phyloP scores from a whole-genome alignment of 495 filamentous ascomycete species.

The Talaromyces ruber region DNA sequence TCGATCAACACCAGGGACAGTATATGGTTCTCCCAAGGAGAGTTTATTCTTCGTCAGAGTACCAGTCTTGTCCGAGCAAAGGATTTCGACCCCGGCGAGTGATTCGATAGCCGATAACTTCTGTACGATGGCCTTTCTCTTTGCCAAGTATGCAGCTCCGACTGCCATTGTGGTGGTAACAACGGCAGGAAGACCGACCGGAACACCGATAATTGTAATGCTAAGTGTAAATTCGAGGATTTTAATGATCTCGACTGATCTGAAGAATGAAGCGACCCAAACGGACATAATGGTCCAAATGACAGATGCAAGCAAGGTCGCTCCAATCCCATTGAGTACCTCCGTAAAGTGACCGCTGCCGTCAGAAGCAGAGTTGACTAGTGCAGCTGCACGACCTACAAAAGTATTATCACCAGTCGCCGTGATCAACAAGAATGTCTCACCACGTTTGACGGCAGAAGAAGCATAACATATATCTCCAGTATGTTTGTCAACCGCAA shows the following conservation, averaged over 20 bases:
- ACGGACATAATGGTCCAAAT: slow-evolving; percentile 70
- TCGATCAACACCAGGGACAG: slow-evolving; percentile 65
- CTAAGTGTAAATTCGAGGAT: slow-evolving; percentile 79
- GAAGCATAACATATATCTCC: slow-evolving; percentile 74
- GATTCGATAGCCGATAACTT: slow-evolving; percentile 93
- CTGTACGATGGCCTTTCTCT: slow-evolving; percentile 88
- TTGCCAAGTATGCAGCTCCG: slow-evolving; percentile 82
- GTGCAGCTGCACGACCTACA: slow-evolving; percentile 78
- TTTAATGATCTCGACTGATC: slow-evolving; percentile 61
- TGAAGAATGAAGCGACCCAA: slow-evolving; percentile 84
- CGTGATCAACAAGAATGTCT: slow-evolving; percentile 72
- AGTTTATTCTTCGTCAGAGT: slow-evolving; percentile 89
- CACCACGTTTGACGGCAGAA: slow-evolving; percentile 82
- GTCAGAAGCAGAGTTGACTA: slow-evolving; percentile 65
- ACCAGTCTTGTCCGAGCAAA: slow-evolving; percentile 91
- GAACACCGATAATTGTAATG: slow-evolving; percentile 87
- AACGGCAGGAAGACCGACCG: slow-evolving; percentile 90
- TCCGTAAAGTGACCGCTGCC: slow-evolving; percentile 82
- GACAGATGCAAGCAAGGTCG: slow-evolving; percentile 67
- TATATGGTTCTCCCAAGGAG: slow-evolving; percentile 76
- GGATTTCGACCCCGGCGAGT: slow-evolving; percentile 84
- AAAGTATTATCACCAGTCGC: slow-evolving; percentile 81
- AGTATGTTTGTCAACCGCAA: slow-evolving; percentile 81
- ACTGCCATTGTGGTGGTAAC: slow-evolving; percentile 97
- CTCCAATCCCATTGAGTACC: slow-evolving; percentile 74